phyloP scores from a whole-genome alignment of 371 early-diverging fungal genomes.

The Thermomucor indicae-seudaticae region DNA sequence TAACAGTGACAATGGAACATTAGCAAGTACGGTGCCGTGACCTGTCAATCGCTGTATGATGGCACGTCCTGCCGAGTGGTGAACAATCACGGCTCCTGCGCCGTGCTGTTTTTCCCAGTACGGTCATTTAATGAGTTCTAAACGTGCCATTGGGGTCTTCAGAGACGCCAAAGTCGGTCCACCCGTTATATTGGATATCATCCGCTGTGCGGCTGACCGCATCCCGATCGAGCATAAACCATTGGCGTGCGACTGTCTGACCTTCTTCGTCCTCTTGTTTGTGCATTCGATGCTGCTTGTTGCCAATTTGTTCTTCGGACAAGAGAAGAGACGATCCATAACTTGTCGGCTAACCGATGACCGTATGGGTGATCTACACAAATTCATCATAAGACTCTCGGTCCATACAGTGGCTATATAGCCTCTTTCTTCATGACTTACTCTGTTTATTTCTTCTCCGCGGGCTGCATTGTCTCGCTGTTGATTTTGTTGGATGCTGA shows the following conservation, averaged over 20 bases:
- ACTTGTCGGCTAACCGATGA: too few relatives aligned
- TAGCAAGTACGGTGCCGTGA: neutral
- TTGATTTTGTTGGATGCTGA: too few relatives aligned
- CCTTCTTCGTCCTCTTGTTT: conserved; percentile 24
- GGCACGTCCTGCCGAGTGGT: conserved; percentile 98
- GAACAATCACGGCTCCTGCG: conserved; percentile 81
- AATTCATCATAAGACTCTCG: too few relatives aligned
- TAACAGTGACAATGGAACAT: conserved; percentile 18
- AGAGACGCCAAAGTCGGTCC: conserved; percentile 89
- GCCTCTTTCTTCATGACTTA: too few relatives aligned
- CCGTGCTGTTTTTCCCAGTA: too few relatives aligned
- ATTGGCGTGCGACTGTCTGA: conserved; percentile 20
- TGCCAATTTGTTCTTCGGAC: too few relatives aligned
- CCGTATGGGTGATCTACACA: too few relatives aligned
- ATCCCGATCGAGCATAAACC: conserved; percentile 8
- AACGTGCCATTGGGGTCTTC: conserved; percentile 59
- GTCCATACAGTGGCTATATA: too few relatives aligned
- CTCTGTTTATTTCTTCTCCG: conserved; percentile 74
- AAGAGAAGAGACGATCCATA: too few relatives aligned
- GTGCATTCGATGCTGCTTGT: too few relatives aligned
- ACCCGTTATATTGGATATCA: conserved; percentile 83
- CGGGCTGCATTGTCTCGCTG: conserved; percentile 45
- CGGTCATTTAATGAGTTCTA: too few relatives aligned
- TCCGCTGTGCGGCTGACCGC: conserved; percentile 45
- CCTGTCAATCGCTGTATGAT: conserved; percentile 54